Conservation (phyloP, 176 grass and related monocot genomes). For the Pontederia crassipes region DNA sequence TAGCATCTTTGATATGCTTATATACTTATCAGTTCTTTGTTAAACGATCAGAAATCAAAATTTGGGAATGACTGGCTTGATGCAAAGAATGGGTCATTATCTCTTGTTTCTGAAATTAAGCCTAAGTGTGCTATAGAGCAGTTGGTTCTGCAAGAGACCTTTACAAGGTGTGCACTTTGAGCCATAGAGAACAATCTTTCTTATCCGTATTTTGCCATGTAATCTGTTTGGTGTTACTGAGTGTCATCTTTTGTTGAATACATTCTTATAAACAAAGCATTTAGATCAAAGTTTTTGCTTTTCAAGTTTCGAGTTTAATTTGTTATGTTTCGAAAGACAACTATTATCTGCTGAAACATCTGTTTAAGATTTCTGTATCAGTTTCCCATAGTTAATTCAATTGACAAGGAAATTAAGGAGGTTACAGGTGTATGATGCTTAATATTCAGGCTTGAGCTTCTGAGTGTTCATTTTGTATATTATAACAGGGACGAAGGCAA, state of each 20-base stretch:
- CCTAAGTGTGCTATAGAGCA: slow-evolving; percentile 68
- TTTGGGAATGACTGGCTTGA: slow-evolving; percentile 27
- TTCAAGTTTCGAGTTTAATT: too few species aligned
- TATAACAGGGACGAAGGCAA: slow-evolving; percentile 54
- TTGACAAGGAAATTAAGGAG: not conserved
- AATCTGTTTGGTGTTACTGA: not conserved
- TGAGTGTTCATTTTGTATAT: slow-evolving; percentile 18
- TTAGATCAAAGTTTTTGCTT: too few species aligned
- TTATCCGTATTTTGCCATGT: slow-evolving; percentile 1
- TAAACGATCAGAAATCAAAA: not conserved
- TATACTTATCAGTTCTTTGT: too few species aligned
- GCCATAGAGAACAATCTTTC: not conserved
- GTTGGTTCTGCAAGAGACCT: slow-evolving; percentile 71
- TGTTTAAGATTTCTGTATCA: too few species aligned
- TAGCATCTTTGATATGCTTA: too few species aligned
- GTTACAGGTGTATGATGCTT: not conserved
- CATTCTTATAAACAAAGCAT: too few species aligned
- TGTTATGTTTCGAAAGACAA: too few species aligned
- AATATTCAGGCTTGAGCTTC: not conserved
- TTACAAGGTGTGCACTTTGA: slow-evolving; percentile 42
- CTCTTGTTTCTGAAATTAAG: slow-evolving; percentile 64
- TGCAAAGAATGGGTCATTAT: slow-evolving; percentile 26
- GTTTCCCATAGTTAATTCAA: too few species aligned
- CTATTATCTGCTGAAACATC: too few species aligned
- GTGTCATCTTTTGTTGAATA: not conserved